phyloP scores from a whole-genome alignment of 192 early-diverging fungal species.

The Mortierella claussenii region DNA sequence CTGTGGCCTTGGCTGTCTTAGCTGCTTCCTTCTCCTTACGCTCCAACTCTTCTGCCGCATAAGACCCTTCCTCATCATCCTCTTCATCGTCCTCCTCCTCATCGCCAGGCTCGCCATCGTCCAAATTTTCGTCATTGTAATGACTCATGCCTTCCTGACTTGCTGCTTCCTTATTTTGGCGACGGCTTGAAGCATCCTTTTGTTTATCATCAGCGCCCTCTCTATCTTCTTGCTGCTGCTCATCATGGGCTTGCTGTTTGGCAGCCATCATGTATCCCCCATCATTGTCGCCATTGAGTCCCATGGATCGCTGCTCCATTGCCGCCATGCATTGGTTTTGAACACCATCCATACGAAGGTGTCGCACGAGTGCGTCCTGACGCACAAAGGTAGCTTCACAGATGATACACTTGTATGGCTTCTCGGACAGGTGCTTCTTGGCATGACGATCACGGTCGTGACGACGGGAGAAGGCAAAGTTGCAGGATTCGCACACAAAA shows the following conservation, averaged over 20 bases:
- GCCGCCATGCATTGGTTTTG: conserved; percentile 51
- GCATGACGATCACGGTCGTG: conserved; percentile 84
- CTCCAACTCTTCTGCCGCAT: neutral
- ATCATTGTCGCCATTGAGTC: conserved; percentile 19
- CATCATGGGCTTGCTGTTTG: conserved; percentile 43
- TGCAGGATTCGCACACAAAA: conserved; percentile 72
- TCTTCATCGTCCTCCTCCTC: conserved; percentile 1
- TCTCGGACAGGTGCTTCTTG: conserved; percentile 69
- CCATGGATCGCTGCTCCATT: conserved; percentile 46
- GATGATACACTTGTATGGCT: conserved; percentile 68
- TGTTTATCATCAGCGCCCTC: conserved; percentile 12
- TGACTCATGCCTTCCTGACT: neutral
- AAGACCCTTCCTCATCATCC: neutral
- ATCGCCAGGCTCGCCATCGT: conserved; percentile 3
- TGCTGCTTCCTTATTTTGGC: neutral
- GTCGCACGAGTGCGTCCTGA: conserved; percentile 46
- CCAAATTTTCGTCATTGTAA: neutral
- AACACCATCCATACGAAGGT: conserved; percentile 51
- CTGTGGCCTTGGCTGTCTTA: neutral
- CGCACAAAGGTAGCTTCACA: conserved; percentile 58
- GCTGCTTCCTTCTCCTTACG: neutral
- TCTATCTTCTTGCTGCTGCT: conserved; percentile 30
- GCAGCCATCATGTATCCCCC: conserved; percentile 43
- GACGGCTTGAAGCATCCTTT: neutral
- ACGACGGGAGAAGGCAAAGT: conserved; percentile 76